Conservation (phyloP, 164 flowering plant species). For the Tetrastigma voinierianum region DNA sequence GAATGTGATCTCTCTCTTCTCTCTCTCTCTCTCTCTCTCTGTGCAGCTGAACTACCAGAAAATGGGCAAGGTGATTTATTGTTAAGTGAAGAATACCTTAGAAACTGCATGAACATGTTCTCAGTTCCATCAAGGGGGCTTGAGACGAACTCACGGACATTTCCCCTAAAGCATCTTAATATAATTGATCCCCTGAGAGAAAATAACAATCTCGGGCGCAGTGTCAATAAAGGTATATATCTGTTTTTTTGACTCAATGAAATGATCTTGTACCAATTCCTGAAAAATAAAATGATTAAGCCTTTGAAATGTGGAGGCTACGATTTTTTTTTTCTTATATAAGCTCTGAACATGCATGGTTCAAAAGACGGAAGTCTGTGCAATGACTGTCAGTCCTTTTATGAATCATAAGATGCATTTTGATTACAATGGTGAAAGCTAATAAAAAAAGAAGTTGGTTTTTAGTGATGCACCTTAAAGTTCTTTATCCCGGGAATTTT, state of each 20-base stretch:
- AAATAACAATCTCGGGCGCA: slow-evolving; percentile 87
- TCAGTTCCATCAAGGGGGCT: slow-evolving; percentile 23
- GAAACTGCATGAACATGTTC: slow-evolving; percentile 30
- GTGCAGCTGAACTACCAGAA: slow-evolving; percentile 34
- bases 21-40: not conserved
- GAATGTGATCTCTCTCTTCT: not conserved
- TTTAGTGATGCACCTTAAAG: too few relatives aligned
- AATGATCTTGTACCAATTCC: not conserved
- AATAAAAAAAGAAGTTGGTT: too few relatives aligned
- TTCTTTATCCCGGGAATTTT: too few relatives aligned
- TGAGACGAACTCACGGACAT: slow-evolving; percentile 26
- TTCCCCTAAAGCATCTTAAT: slow-evolving; percentile 48
- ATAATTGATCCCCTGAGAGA: slow-evolving; percentile 76
- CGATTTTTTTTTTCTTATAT: not conserved
- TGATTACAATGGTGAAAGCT: too few relatives aligned
- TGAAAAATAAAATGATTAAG: not conserved
- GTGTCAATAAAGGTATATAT: slow-evolving; percentile 73
- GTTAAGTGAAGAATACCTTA: slow-evolving; percentile 41
- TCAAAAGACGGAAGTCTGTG: too few relatives aligned
- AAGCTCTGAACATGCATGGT: too few relatives aligned
- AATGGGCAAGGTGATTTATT: slow-evolving; percentile 21
- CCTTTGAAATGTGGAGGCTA: not conserved
- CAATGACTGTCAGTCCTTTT: too few relatives aligned
- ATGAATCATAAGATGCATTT: too few relatives aligned
- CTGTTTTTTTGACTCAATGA: not conserved